Conservation (phyloP, 1,284 basidiomycete genomes). For the Erythrobasidium hasegawianum region DNA sequence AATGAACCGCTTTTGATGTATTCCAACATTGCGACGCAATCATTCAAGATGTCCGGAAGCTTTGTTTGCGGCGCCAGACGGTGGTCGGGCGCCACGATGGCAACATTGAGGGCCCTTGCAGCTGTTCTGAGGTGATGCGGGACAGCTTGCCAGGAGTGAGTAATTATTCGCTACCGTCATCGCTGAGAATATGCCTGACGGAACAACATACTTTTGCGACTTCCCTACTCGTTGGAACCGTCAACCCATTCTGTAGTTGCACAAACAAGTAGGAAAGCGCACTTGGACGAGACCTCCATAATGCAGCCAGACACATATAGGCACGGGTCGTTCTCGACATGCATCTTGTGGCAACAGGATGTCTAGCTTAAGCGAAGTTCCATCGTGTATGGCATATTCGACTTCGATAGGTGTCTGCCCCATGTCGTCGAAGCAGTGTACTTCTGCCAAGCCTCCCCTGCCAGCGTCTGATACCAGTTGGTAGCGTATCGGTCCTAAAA, state of each 20-base stretch:
- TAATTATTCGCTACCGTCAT: not conserved
- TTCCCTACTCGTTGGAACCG: conserved; percentile 1
- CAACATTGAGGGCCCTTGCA: not conserved
- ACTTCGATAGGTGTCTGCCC: conserved; percentile 1
- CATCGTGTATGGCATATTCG: not conserved
- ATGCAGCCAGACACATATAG: conserved; percentile 1
- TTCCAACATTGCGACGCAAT: not conserved
- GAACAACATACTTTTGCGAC: not conserved
- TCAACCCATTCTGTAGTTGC: conserved; percentile 1
- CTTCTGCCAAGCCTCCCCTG: not conserved
- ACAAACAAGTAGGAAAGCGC: not conserved
- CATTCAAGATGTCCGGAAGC: not conserved
- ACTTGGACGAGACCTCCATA: conserved; percentile 1
- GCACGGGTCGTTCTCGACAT: conserved; percentile 1
- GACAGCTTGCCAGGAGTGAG: not conserved
- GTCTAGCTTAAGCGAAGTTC: conserved; percentile 1
- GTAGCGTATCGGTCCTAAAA: not conserved
- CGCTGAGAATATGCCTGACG: not conserved
- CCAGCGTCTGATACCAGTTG: not conserved
- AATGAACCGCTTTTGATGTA: not conserved
- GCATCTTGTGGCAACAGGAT: not conserved
- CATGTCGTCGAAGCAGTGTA: conserved; percentile 1
- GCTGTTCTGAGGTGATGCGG: not conserved
- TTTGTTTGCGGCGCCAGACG: not conserved
- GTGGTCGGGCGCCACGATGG: conserved; percentile 1